Evolutionary conservation across 768 basidiomycete genomes (phyloP).

Genomic region (Boletus sp.): DNA sequence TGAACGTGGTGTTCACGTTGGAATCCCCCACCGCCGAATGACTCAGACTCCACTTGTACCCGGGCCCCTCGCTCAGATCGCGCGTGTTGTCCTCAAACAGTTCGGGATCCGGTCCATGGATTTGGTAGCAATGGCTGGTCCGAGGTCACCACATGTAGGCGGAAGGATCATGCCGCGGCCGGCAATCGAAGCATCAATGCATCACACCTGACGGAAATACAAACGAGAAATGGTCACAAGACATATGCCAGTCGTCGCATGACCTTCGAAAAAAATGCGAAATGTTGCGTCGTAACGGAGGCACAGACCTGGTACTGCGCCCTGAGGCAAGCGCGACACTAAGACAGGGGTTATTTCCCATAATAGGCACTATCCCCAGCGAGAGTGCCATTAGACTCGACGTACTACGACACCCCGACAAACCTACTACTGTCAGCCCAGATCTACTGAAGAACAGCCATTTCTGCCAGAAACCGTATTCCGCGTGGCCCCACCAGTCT

Average conservation of each 20-base stretch:
- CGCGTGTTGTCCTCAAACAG: neutral
- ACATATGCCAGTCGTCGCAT: neutral
- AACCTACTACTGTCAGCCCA: neutral
- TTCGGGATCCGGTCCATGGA: neutral
- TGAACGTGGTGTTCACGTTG: neutral
- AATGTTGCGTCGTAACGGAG: neutral
- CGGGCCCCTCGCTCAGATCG: neutral
- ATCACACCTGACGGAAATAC: neutral
- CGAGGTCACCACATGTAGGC: neutral
- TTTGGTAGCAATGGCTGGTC: neutral
- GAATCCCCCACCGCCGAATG: neutral
- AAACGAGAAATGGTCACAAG: neutral
- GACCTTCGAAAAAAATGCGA: neutral
- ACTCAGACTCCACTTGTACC: neutral
- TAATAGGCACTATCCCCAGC: neutral
- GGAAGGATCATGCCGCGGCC: conserved; percentile 1
- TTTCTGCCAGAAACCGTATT: neutral
- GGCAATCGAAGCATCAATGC: neutral
- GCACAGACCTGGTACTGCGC: neutral
- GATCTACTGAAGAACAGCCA: neutral
- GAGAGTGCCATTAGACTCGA: too few species aligned
- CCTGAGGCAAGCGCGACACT: neutral
- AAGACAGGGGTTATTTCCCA: conserved; percentile 13
- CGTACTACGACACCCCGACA: neutral
- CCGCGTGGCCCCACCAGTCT: neutral